phyloP scores from a whole-genome alignment of 116 monocot species.

The Zostera marina region DNA sequence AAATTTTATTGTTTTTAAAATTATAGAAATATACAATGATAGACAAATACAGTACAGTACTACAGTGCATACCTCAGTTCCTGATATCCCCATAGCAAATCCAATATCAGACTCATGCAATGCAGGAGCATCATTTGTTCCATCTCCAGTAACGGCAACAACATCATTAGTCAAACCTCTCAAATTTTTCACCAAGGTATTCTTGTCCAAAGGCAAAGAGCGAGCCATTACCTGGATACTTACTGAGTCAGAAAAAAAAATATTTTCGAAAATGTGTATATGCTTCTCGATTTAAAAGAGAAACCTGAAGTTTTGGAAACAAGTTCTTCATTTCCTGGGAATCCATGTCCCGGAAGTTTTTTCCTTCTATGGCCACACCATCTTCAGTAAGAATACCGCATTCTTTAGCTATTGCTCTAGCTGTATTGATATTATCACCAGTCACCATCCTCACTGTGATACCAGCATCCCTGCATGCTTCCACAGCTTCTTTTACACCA shows the following conservation, averaged over 20 bases:
- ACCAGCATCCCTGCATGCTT: conserved; percentile 47
- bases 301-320: not conserved
- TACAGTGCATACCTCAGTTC: conserved; percentile 13
- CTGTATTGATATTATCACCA: conserved; percentile 45
- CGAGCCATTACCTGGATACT: conserved; percentile 10
- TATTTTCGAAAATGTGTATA: not conserved
- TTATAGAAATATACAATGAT: not conserved
- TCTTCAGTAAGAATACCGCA: conserved; percentile 24
- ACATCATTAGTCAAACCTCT: conserved; percentile 4
- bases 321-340: conserved; percentile 10
- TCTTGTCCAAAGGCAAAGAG: conserved; percentile 13
- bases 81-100: conserved; percentile 14
- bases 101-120: conserved; percentile 16
- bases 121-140: conserved; percentile 19
- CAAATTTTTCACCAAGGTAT: conserved; percentile 9
- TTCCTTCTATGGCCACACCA: conserved; percentile 27
- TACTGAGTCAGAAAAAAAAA: not conserved
- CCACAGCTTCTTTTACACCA: conserved; percentile 48
- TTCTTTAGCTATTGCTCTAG: conserved; percentile 41
- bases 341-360: conserved; percentile 22
- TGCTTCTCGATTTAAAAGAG: not conserved
- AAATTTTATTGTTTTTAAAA: too few species aligned
- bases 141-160: conserved; percentile 18
- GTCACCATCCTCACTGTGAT: conserved; percentile 61
- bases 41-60: not conserved